phyloP scores from a whole-genome alignment of 495 filamentous ascomycete species.

The Lasiosphaeria ovina region DNA sequence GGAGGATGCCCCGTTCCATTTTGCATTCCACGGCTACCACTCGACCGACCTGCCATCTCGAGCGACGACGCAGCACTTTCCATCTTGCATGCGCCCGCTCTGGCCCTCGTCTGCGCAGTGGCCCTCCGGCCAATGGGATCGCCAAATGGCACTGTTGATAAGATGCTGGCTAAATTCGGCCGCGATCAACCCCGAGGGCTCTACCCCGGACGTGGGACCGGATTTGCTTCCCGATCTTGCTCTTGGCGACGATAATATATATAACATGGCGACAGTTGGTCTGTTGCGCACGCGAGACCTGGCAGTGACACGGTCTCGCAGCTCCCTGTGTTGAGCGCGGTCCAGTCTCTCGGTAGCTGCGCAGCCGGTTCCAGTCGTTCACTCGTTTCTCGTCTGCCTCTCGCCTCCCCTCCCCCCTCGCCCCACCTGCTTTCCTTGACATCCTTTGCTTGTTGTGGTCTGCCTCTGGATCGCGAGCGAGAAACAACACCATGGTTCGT shows the following conservation, averaged over 20 bases:
- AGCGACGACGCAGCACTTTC: conserved; percentile 17
- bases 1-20: conserved; percentile 1
- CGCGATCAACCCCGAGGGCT: conserved; percentile 18
- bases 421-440: neutral
- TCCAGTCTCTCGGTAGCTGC: conserved; percentile 13
- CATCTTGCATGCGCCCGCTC: conserved; percentile 14
- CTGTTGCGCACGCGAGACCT: neutral
- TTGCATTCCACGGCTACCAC: conserved; percentile 30
- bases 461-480: neutral
- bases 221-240: neutral
- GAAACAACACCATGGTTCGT: conserved; percentile 25
- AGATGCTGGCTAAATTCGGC: conserved; percentile 34
- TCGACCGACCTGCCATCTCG: conserved; percentile 31
- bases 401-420: neutral
- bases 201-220: conserved; percentile 9
- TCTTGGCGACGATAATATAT: conserved; percentile 2
- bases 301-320: conserved; percentile 8
- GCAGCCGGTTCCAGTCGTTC: conserved; percentile 15
- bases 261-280: conserved; percentile 13
- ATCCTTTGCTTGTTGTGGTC: neutral
- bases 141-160: conserved; percentile 26
- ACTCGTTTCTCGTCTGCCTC: conserved; percentile 3
- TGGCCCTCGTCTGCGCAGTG: neutral
- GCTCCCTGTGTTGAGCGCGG: conserved; percentile 12
- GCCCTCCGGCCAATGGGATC: conserved; percentile 23